Base-by-base conservation (phyloP, 371 early-diverging fungal genomes). In the Mucor racemosus region DNA sequence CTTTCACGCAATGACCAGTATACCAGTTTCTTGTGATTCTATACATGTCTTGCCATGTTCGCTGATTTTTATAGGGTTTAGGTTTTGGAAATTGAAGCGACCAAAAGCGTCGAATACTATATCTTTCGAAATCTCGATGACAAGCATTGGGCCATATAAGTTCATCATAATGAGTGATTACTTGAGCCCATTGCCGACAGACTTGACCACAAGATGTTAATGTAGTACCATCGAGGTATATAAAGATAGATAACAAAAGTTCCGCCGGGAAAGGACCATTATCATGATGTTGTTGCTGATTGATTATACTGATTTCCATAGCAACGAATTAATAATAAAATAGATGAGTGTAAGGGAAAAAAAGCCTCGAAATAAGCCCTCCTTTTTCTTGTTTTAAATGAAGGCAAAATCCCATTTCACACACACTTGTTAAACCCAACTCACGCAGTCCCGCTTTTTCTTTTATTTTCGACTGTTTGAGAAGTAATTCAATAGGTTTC, bases 11-110 rank as follows among this genome's bases (percentile, higher is more conserved):
- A 38, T 76, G 69, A 1, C 85, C 85, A 3, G 55, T 74, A 48
- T 82, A 80, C 88, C 88, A 87, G 62, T 86, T 85, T n/a, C 71
- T 68, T 3, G 81, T 84, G 53, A 79, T 73, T 14, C 83, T 76
- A 55, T 87, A 87, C 68, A 86, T 76, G 50, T 81, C 83, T 57
- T 79, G 81, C 86, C 86, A 86, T 11, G 62, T 65, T n/a, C 60
- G 41, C 7, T 66, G 48, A 5, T 39, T 40, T n/a, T 14, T 69
- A 38, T 44, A 46, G 7, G 14, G 60, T 4, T 31, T n/a, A 11
- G 60, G 72, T 10, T 11, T 21, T 9, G 81, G 84, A 50, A 84
- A 77, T 21, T 71, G 65, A 21, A 79, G 67, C 10, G 74, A 75
- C 79, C 84, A 81, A 31, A 76, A 79, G 3, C 75, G 72, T 15